Evolutionary conservation across 2,329 filamentous ascomycete genomes (phyloP).

Genomic region (Alternaria incomplexa): DNA sequence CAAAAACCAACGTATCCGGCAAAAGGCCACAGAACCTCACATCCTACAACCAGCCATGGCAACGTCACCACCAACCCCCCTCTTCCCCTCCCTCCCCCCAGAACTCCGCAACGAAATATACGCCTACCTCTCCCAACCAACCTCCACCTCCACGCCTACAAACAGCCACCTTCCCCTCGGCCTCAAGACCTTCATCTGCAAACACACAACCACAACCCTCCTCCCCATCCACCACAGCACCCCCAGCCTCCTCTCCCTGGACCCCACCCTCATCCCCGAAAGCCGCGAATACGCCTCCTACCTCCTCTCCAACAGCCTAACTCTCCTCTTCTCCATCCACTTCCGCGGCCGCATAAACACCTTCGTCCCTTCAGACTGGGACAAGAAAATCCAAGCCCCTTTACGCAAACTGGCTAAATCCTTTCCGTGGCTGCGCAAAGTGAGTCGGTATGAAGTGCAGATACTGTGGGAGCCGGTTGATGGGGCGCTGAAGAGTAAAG

Average conservation of each 20-base stretch:
- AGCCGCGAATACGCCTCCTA: conserved; percentile 33
- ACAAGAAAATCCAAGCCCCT: conserved; percentile 27
- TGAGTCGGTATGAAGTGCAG: conserved; percentile 28
- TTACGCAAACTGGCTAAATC: conserved; percentile 31
- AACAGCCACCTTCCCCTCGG: conserved; percentile 25
- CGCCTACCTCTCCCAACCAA: conserved; percentile 19
- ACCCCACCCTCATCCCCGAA: conserved; percentile 26
- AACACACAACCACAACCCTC: conserved; percentile 33
- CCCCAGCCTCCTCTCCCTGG: conserved; percentile 28
- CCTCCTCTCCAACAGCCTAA: conserved; percentile 26
- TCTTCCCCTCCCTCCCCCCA: conserved; percentile 35
- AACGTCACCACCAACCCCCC: conserved; percentile 10
- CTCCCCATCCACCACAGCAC: conserved; percentile 31
- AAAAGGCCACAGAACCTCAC: no score
- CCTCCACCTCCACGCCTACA: background rate
- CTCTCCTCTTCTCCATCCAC: conserved; percentile 27
- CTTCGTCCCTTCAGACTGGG: conserved; percentile 38
- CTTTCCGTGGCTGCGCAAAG: conserved; percentile 34
- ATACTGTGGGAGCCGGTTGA: conserved; percentile 33
- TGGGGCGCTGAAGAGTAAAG: conserved; percentile 18
- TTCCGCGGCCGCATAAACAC: conserved; percentile 36
- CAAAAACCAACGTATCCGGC: background rate
- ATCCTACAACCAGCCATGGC: background rate
- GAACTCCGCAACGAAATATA: conserved; percentile 43
- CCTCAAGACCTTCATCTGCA: conserved; percentile 31